Base-by-base conservation (phyloP, 202 grass and related monocot species). In the Panicum hallii region DNA sequence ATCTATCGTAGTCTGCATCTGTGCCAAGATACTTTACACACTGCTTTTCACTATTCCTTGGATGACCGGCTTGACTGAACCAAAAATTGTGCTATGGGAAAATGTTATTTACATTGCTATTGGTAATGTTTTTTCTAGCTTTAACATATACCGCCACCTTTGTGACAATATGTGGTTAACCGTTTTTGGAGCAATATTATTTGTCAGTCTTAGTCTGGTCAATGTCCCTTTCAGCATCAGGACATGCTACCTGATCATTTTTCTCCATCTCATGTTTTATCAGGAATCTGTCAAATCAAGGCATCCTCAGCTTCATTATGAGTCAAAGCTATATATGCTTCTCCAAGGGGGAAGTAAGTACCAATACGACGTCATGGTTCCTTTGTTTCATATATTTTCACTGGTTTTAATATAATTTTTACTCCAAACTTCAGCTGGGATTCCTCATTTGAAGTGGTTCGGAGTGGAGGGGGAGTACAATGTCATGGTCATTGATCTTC, bases 381-480 rank as follows among this genome's bases (percentile, higher is more conserved):
- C 1, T 79, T 16, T 68, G 1, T 72, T 67, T 68, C 22, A 30
- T 22, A 23, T 13, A 38, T 60, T 57, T 69, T 74, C 28, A 70
- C 9, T 23, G 14, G 77, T 91, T 75, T 67, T 60, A 22, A 83
- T 83, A 68, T 82, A 66, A 32, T 62, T 22, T 40, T 88, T 5
- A 49, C 78, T 83, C 42, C 20, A 82, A 91, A 83, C 63, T 88
- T 70, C 81, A 98, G 95, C 89, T 87, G 95, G 95, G 13, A 90
- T 98, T 86, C 95, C 95, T 69, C 92, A 92, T 74, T 63, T 98
- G 61, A 98, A 95, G 65, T 98, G 93, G 92, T 95, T 98, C 78
- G 95, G 95, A 22, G 93, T 98, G 67, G 95, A 98, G 65, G 95
- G 93, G 79, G 95, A 98, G 60, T 95, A 98, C 89, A 98, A 95